A percentile compares a stretch with the other conserved stretches of the same genome.
These are phyloP conservation scores for Penicillium canescens DNA, from an alignment of 495 filamentous ascomycete genomes.

Conservation along the genomic window DNA sequence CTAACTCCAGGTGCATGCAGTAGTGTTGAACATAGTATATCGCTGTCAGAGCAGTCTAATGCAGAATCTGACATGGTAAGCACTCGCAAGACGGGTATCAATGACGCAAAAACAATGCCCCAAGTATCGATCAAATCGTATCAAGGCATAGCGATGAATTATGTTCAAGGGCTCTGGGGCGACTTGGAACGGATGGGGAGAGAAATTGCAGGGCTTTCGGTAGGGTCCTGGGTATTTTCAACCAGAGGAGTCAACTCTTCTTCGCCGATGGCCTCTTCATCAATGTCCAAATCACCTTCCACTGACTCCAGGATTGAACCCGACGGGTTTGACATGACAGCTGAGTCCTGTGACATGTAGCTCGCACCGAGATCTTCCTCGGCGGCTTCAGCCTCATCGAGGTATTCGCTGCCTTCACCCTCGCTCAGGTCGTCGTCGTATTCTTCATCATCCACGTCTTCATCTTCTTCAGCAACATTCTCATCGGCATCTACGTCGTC, in stretches of 20 bases:
- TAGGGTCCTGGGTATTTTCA: slow-evolving; percentile 4
- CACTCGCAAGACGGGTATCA: slow-evolving; percentile 15
- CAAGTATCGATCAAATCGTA: not conserved
- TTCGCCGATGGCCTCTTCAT: slow-evolving; percentile 18
- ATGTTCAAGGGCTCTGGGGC: slow-evolving; percentile 15
- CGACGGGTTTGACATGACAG: slow-evolving; percentile 48
- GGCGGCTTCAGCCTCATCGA: slow-evolving; percentile 40
- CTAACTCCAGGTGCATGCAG: slow-evolving; percentile 23
- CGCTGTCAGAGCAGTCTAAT: slow-evolving; percentile 13
- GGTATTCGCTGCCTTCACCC: slow-evolving; percentile 44
- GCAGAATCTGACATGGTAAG: slow-evolving; percentile 14
- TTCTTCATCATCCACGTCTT: slow-evolving; percentile 41
- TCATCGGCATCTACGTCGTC: slow-evolving; percentile 46
- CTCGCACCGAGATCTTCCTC: slow-evolving; percentile 57
- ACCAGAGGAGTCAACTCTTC: slow-evolving; percentile 1
- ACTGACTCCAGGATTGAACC: slow-evolving; percentile 40
- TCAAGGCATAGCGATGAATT: slow-evolving; percentile 1
- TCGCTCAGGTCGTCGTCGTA: slow-evolving; percentile 40
- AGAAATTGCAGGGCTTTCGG: slow-evolving; percentile 10
- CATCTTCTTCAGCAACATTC: slow-evolving; percentile 42
- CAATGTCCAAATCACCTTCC: slow-evolving; percentile 19
- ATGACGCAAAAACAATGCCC: slow-evolving; percentile 11
- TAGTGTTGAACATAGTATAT: slow-evolving; percentile 28
- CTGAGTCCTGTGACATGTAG: slow-evolving; percentile 58
- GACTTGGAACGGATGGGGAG: slow-evolving; percentile 26